Conservation (phyloP, 306 rosid species). For the Herpetospermum pedunculosum region DNA sequence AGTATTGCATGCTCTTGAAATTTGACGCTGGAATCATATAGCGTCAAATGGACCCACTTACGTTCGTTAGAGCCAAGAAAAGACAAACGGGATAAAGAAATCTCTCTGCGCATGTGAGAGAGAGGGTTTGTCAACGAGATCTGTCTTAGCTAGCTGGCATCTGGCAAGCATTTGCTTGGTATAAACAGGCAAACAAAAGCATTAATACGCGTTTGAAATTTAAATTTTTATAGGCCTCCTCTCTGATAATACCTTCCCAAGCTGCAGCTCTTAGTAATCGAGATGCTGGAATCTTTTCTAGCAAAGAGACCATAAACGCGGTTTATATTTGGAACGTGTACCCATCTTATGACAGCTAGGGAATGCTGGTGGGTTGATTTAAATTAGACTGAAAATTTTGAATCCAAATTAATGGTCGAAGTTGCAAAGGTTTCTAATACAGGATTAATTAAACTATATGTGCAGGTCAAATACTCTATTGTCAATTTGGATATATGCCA, state of each 20-base stretch:
- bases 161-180: not conserved
- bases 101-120: not conserved
- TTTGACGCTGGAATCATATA: not conserved
- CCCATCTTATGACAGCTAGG: not conserved
- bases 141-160: not conserved
- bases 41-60: not conserved
- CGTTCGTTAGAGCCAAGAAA: not conserved
- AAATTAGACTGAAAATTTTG: not conserved
- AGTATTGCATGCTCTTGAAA: not conserved
- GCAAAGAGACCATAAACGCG: not conserved
- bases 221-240: not conserved
- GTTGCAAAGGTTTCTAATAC: not conserved
- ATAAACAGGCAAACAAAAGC: not conserved
- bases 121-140: not conserved
- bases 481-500: too few relatives aligned
- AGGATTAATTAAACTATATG: not conserved
- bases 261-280: not conserved
- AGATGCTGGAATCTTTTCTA: not conserved
- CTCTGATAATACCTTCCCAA: not conserved
- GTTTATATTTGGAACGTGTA: not conserved
- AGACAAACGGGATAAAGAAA: not conserved
- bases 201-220: not conserved
- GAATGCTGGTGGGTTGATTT: not conserved
- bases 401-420: not conserved
- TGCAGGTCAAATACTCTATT: not conserved